Percentiles rank a stretch among this genome's conserved stretches.
Evolutionary conservation across 495 filamentous ascomycete species (phyloP).

Genomic region (Stereocaulon alpinum): DNA sequence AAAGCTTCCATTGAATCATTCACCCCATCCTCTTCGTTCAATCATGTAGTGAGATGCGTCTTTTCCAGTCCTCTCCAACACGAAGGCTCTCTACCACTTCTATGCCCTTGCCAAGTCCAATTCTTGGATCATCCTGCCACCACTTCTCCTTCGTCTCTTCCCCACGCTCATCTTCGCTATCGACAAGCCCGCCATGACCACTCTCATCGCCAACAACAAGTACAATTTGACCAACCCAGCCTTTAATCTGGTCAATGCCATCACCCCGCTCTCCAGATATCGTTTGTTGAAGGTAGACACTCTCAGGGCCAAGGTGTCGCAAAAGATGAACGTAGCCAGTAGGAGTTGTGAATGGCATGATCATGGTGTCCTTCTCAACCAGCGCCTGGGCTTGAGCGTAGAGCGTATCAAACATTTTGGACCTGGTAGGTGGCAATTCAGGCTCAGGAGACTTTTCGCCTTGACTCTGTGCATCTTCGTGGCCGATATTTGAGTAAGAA

Average conservation of each 20-base stretch:
- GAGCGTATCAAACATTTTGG: constrained; percentile 54
- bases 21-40: constrained; percentile 29
- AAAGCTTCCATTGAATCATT: not conserved
- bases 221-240: constrained; percentile 75
- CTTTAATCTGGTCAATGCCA: constrained; percentile 57
- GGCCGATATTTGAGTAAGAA: constrained; percentile 79
- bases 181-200: constrained; percentile 74
- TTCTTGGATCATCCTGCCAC: constrained; percentile 75
- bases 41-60: constrained; percentile 61
- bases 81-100: constrained; percentile 72
- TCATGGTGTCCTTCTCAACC: constrained; percentile 72
- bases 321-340: constrained; percentile 74
- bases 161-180: constrained; percentile 76
- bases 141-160: constrained; percentile 52
- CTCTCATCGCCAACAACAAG: constrained; percentile 78
- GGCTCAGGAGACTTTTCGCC: constrained; percentile 44
- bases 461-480: constrained; percentile 62
- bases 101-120: constrained; percentile 75
- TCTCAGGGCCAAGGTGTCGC: constrained; percentile 68
- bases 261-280: constrained; percentile 62
- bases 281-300: constrained; percentile 77
- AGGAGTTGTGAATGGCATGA: constrained; percentile 75
- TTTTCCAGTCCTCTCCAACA: constrained; percentile 73
- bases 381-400: constrained; percentile 65
- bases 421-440: constrained; percentile 29